Conservation (phyloP, 257 asterid genomes). For the Petunia secreta region DNA sequence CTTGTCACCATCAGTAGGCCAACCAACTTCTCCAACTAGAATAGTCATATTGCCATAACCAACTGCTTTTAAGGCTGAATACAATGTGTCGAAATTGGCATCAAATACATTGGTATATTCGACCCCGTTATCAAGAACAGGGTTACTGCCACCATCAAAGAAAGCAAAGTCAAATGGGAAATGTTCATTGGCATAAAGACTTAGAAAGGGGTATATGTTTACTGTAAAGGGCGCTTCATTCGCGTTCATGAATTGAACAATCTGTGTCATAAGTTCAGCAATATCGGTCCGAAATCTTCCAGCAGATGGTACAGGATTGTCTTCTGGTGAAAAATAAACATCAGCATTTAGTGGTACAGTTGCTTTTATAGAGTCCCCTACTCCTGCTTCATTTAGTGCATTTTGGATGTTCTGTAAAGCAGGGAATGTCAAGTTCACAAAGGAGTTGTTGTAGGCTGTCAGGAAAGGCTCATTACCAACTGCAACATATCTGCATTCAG, state of each 20-base stretch:
- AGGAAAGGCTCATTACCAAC: slow-evolving; percentile 58
- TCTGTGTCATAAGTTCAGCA: slow-evolving; percentile 43
- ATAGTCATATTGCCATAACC: slow-evolving; percentile 43
- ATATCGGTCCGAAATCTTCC: slow-evolving; percentile 48
- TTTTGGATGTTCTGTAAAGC: slow-evolving; percentile 50
- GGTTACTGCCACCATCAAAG: slow-evolving; percentile 46
- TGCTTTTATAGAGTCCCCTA: slow-evolving; percentile 41
- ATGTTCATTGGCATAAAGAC: slow-evolving; percentile 43
- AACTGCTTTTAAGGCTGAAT: slow-evolving; percentile 42
- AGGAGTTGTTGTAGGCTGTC: slow-evolving; percentile 45
- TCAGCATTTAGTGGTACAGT: slow-evolving; percentile 54
- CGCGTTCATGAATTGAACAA: slow-evolving; percentile 46
- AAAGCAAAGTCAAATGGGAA: slow-evolving; percentile 53
- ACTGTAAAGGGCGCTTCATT: slow-evolving; percentile 48
- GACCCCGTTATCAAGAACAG: slow-evolving; percentile 39
- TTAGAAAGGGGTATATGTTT: slow-evolving; percentile 52
- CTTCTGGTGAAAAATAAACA: slow-evolving; percentile 41
- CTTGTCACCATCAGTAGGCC: slow-evolving; percentile 53
- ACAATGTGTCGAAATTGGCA: slow-evolving; percentile 51
- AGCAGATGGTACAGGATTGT: slow-evolving; percentile 46
- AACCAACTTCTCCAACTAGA: slow-evolving; percentile 54
- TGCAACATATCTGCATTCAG: slow-evolving; percentile 45
- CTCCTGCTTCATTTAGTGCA: slow-evolving; percentile 49
- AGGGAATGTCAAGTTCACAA: slow-evolving; percentile 46
- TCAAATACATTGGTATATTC: slow-evolving; percentile 49